Evolutionary conservation across 352 stramenopile genomes (phyloP).

Genomic region (Phytophthora quininea): DNA sequence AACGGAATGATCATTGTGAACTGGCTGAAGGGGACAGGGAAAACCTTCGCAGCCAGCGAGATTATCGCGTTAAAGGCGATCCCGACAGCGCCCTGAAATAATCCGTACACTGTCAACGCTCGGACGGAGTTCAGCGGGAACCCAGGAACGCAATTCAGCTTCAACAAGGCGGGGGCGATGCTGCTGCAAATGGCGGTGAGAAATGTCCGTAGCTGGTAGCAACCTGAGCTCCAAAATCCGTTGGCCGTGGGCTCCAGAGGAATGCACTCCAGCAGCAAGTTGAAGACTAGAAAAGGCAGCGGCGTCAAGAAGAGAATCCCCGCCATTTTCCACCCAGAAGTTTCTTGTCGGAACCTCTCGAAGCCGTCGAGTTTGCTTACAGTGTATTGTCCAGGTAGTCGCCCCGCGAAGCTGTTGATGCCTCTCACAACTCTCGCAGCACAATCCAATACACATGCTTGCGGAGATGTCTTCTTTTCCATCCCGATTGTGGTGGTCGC

Average conservation of each 20-base stretch:
- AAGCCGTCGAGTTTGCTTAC: conserved; percentile 41
- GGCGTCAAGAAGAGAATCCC: conserved; percentile 25
- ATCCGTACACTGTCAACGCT: conserved; percentile 10
- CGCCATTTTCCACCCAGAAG: not conserved
- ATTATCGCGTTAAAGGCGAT: conserved; percentile 22
- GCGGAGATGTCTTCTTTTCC: not conserved
- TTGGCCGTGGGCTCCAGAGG: conserved; percentile 16
- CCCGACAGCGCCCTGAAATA: conserved; percentile 19
- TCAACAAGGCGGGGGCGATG: conserved; percentile 10
- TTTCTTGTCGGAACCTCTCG: conserved; percentile 9
- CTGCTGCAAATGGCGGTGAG: conserved; percentile 4
- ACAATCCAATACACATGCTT: not conserved
- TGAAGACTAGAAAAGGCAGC: conserved; percentile 29
- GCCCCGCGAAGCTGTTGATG: conserved; percentile 6
- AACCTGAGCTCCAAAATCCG: conserved; percentile 16
- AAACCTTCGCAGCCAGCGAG: conserved; percentile 20
- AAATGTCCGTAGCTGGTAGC: conserved; percentile 28
- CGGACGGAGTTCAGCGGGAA: conserved; percentile 11
- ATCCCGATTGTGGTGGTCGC: no score
- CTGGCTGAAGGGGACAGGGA: conserved; percentile 40
- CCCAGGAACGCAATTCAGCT: conserved; percentile 29
- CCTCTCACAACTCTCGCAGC: not conserved
- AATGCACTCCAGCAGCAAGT: conserved; percentile 34
- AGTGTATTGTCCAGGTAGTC: conserved; percentile 32
- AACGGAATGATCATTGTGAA: conserved; percentile 21